Evolutionary conservation across 1,284 basidiomycete genomes (phyloP).

Genomic region (Lignosus rhinocerotis): DNA sequence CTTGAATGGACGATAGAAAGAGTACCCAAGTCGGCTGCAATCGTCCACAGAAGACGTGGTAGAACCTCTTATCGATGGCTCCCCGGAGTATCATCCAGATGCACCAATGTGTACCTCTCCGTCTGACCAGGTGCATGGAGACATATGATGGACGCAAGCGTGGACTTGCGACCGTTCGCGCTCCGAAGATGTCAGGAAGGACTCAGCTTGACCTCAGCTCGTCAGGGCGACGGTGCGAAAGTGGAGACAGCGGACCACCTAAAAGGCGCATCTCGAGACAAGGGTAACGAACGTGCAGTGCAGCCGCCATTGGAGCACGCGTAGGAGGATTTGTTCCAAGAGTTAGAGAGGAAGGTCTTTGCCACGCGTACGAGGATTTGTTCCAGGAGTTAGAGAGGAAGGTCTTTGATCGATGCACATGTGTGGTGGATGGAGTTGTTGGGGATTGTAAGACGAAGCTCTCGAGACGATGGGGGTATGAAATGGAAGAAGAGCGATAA

Average conservation of each 20-base stretch:
- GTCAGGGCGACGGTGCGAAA: slow-evolving; percentile 7
- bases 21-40: slow-evolving; percentile 3
- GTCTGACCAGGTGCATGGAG: slow-evolving; percentile 10
- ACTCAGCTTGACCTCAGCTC: slow-evolving; percentile 1
- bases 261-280: slow-evolving; percentile 3
- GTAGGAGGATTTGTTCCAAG: slow-evolving; percentile 2
- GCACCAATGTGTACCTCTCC: slow-evolving; percentile 1
- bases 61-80: not conserved
- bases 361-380: slow-evolving; percentile 11
- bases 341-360: slow-evolving; percentile 9
- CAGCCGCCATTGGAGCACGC: slow-evolving; percentile 15
- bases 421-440: not conserved
- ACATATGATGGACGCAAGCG: slow-evolving; percentile 3
- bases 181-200: slow-evolving; percentile 3
- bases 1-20: slow-evolving; percentile 12
- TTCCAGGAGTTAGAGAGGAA: slow-evolving; percentile 8
- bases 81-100: slow-evolving; percentile 2
- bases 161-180: not conserved
- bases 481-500: not conserved
- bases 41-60: slow-evolving; percentile 1
- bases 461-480: too few species aligned
- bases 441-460: not conserved
- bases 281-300: slow-evolving; percentile 17
- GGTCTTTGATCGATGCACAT: not conserved
- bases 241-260: slow-evolving; percentile 1